These are phyloP conservation scores for Oemleria cerasiformis DNA, from an alignment of 306 rosid genomes.

Conservation along the genomic window DNA sequence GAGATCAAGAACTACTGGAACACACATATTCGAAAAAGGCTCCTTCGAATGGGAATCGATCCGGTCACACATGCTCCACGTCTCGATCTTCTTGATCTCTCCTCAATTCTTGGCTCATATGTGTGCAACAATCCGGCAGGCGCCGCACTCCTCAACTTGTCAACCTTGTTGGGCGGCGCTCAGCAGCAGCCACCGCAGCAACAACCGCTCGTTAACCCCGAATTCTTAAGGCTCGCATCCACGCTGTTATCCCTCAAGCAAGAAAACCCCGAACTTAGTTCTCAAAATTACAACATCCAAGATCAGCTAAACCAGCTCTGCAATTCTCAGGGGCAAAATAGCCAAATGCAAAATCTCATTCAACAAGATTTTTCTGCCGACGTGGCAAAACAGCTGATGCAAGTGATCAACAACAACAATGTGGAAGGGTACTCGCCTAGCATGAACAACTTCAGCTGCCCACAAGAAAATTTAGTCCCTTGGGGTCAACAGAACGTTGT, in stretches of 20 bases:
- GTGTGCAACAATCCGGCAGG: slow-evolving; percentile 35
- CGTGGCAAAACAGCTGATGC: slow-evolving; percentile 22
- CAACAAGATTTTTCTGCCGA: slow-evolving; percentile 24
- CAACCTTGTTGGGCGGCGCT: slow-evolving; percentile 44
- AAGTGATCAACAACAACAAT: slow-evolving; percentile 4
- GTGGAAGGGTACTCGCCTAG: slow-evolving; percentile 22
- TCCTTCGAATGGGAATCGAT: slow-evolving; percentile 76
- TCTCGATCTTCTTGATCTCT: slow-evolving; percentile 70
- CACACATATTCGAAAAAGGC: slow-evolving; percentile 77
- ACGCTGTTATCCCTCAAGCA: slow-evolving; percentile 47
- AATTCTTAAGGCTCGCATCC: slow-evolving; percentile 52
- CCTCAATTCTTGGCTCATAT: slow-evolving; percentile 53
- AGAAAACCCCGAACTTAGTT: slow-evolving; percentile 28
- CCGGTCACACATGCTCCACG: slow-evolving; percentile 93
- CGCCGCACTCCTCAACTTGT: slow-evolving; percentile 48
- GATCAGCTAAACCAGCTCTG: slow-evolving; percentile 28
- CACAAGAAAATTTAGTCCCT: slow-evolving; percentile 36
- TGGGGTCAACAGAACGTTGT: slow-evolving; percentile 19
- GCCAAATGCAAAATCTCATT: slow-evolving; percentile 29
- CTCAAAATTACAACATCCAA: slow-evolving; percentile 38
- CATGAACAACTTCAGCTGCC: slow-evolving; percentile 21
- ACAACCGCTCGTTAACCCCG: slow-evolving; percentile 59
- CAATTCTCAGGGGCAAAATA: slow-evolving; percentile 24
- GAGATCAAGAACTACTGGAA: slow-evolving; percentile 97
- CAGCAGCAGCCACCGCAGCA: slow-evolving; percentile 46